phyloP scores from a whole-genome alignment of 116 monocot genomes.

The Thalassia testudinum region DNA sequence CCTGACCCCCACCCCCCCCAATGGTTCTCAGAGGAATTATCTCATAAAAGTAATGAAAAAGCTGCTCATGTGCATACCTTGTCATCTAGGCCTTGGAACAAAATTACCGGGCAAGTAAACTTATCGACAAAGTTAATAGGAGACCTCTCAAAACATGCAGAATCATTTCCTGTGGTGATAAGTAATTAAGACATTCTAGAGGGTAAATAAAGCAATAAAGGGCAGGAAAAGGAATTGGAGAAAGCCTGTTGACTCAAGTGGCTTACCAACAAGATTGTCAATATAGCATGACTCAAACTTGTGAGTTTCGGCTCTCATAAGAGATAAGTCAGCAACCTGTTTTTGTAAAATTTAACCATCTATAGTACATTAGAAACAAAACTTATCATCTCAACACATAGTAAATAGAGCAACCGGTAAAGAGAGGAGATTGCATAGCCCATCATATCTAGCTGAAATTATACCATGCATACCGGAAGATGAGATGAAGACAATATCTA shows the following conservation, averaged over 20 bases:
- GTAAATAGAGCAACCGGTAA: too few species aligned
- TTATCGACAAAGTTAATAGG: conserved; percentile 89
- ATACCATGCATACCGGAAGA: too few species aligned
- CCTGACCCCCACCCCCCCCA: too few species aligned
- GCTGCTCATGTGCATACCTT: conserved; percentile 40
- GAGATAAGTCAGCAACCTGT: conserved; percentile 80
- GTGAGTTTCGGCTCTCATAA: conserved; percentile 71
- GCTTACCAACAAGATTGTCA: conserved; percentile 86
- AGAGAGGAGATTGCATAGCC: too few species aligned
- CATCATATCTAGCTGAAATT: too few species aligned
- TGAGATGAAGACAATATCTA: too few species aligned
- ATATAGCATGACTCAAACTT: conserved; percentile 87
- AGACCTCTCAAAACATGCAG: conserved; percentile 26
- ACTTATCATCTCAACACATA: too few species aligned
- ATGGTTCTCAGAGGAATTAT: too few species aligned
- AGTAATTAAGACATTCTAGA: not conserved
- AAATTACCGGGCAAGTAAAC: conserved; percentile 79
- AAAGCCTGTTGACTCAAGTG: too few species aligned
- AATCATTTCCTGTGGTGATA: not conserved
- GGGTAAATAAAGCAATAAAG: not conserved
- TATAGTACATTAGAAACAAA: too few species aligned
- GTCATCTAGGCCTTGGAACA: conserved; percentile 97
- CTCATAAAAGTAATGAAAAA: too few species aligned
- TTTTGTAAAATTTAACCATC: too few species aligned
- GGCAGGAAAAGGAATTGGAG: not conserved